A percentile compares a stretch with the other conserved stretches of the same genome.
phyloP scores from a whole-genome alignment of 352 stramenopile genomes.

The Pythium periplocum region DNA sequence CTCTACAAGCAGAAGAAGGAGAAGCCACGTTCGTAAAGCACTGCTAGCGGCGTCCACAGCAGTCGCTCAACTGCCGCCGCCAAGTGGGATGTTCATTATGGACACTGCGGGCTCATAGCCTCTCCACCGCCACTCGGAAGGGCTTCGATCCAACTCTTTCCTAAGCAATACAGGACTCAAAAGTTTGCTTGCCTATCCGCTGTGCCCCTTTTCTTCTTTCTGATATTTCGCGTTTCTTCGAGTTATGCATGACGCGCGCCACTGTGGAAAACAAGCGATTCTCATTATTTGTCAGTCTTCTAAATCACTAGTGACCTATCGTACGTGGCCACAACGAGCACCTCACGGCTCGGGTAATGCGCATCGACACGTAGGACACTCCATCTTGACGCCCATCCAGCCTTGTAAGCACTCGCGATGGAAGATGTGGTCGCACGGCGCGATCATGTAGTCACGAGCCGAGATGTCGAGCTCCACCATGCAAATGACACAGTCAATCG shows the following conservation, averaged over 20 bases:
- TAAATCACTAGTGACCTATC: no score
- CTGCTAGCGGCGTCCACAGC: conserved; percentile 2
- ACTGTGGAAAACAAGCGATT: no score
- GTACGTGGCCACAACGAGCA: no score
- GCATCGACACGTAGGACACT: conserved; percentile 93
- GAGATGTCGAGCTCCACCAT: conserved; percentile 80
- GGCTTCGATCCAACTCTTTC: conserved; percentile 19
- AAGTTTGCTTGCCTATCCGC: conserved; percentile 18
- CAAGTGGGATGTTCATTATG: neutral
- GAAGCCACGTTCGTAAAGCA: conserved; percentile 97
- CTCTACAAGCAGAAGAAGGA: conserved; percentile 99
- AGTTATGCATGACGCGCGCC: no score
- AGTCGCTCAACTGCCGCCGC: neutral
- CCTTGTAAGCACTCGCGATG: conserved; percentile 92
- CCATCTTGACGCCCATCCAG: conserved; percentile 98
- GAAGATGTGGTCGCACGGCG: conserved; percentile 96
- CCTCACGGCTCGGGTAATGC: conserved; percentile 79
- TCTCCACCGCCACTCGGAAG: neutral
- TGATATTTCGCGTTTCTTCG: neutral
- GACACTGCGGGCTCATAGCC: neutral
- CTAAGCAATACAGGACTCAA: conserved; percentile 22
- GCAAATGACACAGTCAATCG: conserved; percentile 84
- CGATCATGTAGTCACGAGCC: conserved; percentile 93
- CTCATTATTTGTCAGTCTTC: no score
- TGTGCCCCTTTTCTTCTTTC: neutral